Evolutionary conservation across 371 early-diverging fungal species (phyloP), one percentile per base, ranked within the genome.

Genomic region (Rhizopus microsporus): DNA sequence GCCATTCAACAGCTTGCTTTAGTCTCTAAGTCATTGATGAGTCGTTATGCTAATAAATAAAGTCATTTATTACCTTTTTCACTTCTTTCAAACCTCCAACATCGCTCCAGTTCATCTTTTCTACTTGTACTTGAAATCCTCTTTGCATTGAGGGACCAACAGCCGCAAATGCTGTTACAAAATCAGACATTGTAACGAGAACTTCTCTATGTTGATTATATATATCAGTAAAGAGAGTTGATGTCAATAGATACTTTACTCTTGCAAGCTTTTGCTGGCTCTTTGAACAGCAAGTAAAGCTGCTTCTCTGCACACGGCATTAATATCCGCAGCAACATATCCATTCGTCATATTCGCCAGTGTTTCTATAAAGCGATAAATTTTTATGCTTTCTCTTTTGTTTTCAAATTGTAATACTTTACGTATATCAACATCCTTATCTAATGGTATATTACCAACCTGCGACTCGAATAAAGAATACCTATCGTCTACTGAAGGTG

Each of bases 281-380:
- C 81, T 55, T 80, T 87, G 63, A 53, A 90, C 72, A 51, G 93
- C 77, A 55, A 56, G 35, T 68, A 84, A 75, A 4, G 93, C 91
- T 15, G 96, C 96, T 68, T 97, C 97, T 23, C 94, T 83, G 53
- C 93, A 91, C 4, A 98, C 60, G 0, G 97, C 86, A 0, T 90
- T 86, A 44, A 99, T 80, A 79, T 99, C 99, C 0, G 99, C 96
- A 15, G 97, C 99, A 1, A 98, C 99, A 77, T 90, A 99, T 0
- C 99, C 99, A 71, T 93, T 95, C 0, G 96, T 96, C 67, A 85
- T 76, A 31, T 81, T 75, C 0, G 98, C 94, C 30, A 99, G 68
- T 15, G 68, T 65, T 10, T 65, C 78, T 56, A 42, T 15, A 42
- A n/a, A 13, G 15, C 9, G 15, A 7, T 42, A 2, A n/a, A 80